Evolutionary conservation across 352 stramenopile species (phyloP), one percentile per base, ranked within the genome.

Genomic region (Pythium aphanidermatum): DNA sequence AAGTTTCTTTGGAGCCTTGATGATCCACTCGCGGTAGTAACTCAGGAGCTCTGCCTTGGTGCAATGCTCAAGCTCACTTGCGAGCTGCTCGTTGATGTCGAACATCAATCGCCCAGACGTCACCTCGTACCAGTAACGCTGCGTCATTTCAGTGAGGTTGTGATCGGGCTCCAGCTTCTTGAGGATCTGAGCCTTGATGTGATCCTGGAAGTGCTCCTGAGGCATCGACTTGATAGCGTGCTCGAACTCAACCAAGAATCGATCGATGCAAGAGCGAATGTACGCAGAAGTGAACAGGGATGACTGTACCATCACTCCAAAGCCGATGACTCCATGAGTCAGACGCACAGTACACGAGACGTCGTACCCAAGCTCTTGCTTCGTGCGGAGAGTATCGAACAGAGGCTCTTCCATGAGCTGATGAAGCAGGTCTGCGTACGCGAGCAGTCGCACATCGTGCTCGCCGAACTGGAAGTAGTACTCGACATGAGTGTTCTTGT

Each of bases 351-450:
- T 87, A 53, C 85, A 96, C n/a, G 77, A 91, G 10, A 96, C 84
- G 25, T 91, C 79, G 60, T 96, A 96, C 2, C 83, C 84, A 3
- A 96, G 65, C 46, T 95, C 83, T 46, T 95, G 68, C 55, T 95
- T 95, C 1, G 85, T 96, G 21, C 85, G 76, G 19, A 96, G 55
- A 1, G 76, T 82, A 33, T 95, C 82, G 53, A 94, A 96, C 13
- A 95, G 57, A 20, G 85, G 85, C 43, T 96, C 85, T 33, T 91
- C 82, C 82, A 96, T 96, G 39, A 95, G 58, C 36, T 92, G 72
- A 40, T 95, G 77, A 9, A 96, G 54, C 51, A 96, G 58, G 38
- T 95, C 83, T 0, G 73, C 77, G 34, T 87, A 80, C n/a, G 80
- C 81, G 24, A 90, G 58, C 21, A 60, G 55, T 5, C 64, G 63